Evolutionary conservation across 352 stramenopile genomes (phyloP).

Genomic region (Phytophthora citricola): DNA sequence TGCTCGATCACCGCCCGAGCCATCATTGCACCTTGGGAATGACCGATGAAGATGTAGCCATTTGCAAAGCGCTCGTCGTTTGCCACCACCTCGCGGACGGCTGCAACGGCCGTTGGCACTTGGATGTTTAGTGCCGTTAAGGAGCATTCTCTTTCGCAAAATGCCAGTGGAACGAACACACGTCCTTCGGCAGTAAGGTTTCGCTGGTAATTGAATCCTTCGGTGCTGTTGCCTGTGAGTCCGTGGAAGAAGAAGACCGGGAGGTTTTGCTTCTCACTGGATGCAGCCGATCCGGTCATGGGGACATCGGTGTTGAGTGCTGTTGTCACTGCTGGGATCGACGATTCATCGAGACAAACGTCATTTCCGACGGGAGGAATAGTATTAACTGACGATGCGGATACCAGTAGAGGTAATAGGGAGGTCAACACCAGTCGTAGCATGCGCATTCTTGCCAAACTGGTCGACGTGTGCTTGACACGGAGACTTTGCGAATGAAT

Average conservation of each 20-base stretch:
- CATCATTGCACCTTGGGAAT: conserved; percentile 57
- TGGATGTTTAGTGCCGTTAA: conserved; percentile 36
- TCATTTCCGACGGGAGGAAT: conserved; percentile 9
- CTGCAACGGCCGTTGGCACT: conserved; percentile 44
- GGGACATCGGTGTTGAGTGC: not conserved
- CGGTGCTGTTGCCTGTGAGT: conserved; percentile 29
- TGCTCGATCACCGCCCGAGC: conserved; percentile 55
- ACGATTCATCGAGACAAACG: conserved; percentile 28
- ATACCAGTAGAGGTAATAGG: conserved; percentile 10
- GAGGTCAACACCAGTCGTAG: conserved; percentile 2
- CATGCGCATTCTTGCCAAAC: conserved; percentile 6
- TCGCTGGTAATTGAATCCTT: conserved; percentile 28
- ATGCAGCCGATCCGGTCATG: not conserved
- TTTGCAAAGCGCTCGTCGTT: conserved; percentile 27
- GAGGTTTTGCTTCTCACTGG: conserved; percentile 29
- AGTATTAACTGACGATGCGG: conserved; percentile 1
- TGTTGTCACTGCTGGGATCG: conserved; percentile 10
- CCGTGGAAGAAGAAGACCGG: conserved; percentile 66
- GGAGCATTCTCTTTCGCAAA: conserved; percentile 49
- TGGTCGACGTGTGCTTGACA: conserved; percentile 2
- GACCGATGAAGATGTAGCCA: conserved; percentile 57
- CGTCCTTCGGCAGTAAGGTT: conserved; percentile 44
- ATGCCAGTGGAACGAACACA: conserved; percentile 41
- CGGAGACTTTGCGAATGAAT: conserved; percentile 18
- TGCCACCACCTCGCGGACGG: conserved; percentile 35